Base-by-base conservation (phyloP, 306 rosid genomes). In the Bauhinia variegata region DNA sequence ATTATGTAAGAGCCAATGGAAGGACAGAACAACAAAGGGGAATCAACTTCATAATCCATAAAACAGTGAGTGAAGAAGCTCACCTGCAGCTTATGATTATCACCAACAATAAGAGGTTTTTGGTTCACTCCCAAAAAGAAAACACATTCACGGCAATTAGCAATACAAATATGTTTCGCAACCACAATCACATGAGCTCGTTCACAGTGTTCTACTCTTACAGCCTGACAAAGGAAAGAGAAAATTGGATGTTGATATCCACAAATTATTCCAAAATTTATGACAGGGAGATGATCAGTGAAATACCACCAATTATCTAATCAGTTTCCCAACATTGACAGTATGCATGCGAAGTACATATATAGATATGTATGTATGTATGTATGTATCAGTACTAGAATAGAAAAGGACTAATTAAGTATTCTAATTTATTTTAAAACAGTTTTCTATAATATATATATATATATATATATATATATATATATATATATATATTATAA, bases 171-270 rank as follows among this genome's bases (percentile, higher is more conserved):
- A 64, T 84, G 88, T 67, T 95, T 90, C 42, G 99, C 80, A 37
- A 91, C 96, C 63, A 90, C 89, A 54, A 95, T 83, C 68, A 95
- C 93, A 82, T 95, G 99, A 78, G 86, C 99, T 77, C 99, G 85
- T 83, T 95, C 99, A 76, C 99, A 95, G 67, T 95, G 99, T 64
- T 95, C 99, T 50, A 95, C 86, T 85, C 91, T 86, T 17, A 95
- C 91, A 61, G 99, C 99, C 99, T 95, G 92, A 63, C 65, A 86
- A 73, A 54, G 18, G 13, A 50, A 44, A 70, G 78, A 36, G 5
- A 33, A 60, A 19, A 14, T 37, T 37, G 19, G 32, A 61, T 63
- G 57, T 74, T 62, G 64, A 59, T 74, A 71, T 48, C 68, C 57
- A 63, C 31, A 73, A 63, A 65, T 39, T 44, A 63, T 49, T 72